Conservation (phyloP, 768 basidiomycete genomes). For the Mrakia gelida region DNA sequence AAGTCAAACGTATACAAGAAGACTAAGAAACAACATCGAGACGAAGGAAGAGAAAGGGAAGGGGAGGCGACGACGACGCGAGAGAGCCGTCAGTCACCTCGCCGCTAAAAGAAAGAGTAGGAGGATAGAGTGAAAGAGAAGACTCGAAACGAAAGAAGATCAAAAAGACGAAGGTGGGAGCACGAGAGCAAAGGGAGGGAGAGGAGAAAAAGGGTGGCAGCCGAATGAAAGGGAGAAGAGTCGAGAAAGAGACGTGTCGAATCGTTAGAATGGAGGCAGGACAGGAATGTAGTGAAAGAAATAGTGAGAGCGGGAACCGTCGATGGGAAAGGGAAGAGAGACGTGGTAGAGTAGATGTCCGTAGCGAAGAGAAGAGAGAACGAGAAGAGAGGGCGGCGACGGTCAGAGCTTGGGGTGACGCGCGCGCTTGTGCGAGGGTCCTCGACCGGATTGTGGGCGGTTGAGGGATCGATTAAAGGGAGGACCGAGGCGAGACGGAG, state of each 20-base stretch:
- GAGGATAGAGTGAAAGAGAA: no score
- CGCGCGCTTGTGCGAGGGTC: no score
- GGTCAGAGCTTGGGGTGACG: not conserved
- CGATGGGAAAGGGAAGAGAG: not conserved
- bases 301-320: not conserved
- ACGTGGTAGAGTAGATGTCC: not conserved
- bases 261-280: no score
- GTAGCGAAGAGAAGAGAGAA: not conserved
- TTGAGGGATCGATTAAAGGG: no score
- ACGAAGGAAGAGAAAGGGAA: not conserved
- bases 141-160: not conserved
- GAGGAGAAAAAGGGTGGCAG: no score
- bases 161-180: not conserved
- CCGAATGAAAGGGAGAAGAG: not conserved
- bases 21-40: not conserved
- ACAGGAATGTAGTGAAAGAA: not conserved
- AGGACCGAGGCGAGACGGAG: no score
- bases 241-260: conserved; percentile 7
- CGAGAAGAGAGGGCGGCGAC: not conserved
- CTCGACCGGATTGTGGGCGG: no score
- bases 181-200: not conserved
- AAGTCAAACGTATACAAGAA: not conserved
- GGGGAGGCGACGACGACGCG: not conserved
- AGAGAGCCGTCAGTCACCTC: no score
- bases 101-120: no score